A percentile compares a stretch with the other conserved stretches of the same genome.
These are phyloP conservation scores for Gaultheria prostrata DNA, from an alignment of 148 eudicot genomes.

Conservation along the genomic window DNA sequence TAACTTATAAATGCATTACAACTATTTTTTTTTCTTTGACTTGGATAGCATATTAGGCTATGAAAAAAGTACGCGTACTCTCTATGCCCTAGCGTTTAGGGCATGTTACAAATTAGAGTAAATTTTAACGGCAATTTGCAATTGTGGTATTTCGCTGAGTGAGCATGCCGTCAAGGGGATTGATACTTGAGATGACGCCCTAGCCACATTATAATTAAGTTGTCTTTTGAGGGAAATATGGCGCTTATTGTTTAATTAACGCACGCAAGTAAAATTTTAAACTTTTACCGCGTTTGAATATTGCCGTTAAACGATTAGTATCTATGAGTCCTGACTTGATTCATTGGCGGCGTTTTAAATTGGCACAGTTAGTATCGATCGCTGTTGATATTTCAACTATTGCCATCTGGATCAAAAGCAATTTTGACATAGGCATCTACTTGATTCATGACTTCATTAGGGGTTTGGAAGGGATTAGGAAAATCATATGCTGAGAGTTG, in stretches of 20 bases:
- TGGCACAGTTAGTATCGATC: background rate
- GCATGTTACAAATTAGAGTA: no score
- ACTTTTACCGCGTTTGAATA: background rate
- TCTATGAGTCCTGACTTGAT: background rate
- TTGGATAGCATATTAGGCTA: no score
- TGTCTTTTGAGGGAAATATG: background rate
- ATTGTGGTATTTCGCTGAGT: background rate
- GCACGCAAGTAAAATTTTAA: background rate
- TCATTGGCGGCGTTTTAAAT: background rate
- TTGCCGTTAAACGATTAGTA: background rate
- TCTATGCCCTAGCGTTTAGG: no score
- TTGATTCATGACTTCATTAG: no score
- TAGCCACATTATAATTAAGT: background rate
- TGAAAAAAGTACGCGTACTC: no score
- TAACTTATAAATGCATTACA: no score
- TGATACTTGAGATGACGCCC: background rate
- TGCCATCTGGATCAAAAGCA: no score
- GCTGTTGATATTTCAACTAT: background rate
- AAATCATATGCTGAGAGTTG: no score
- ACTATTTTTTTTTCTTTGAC: no score
- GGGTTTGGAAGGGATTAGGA: no score
- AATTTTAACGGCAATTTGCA: no score
- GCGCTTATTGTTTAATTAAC: background rate
- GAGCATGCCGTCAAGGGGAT: background rate
- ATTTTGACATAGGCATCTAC: no score